Evolutionary conservation across 2,329 filamentous ascomycete species (phyloP), one percentile per base, ranked within the genome.

Genomic region (Lecanosticta acicola): DNA sequence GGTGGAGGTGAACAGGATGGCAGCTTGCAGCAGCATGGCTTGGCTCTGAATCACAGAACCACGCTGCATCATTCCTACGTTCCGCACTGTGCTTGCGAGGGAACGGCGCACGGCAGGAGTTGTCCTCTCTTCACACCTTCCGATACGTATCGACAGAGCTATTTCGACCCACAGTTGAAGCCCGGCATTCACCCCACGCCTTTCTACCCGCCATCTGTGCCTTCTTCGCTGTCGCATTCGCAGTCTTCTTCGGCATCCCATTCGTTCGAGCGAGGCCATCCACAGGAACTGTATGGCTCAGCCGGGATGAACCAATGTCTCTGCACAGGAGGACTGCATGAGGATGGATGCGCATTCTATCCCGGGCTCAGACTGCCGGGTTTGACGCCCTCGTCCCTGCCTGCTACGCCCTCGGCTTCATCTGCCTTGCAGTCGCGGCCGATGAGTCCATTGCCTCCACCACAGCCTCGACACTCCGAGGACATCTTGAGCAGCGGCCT

Each of bases 271-370:
- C 7, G 11, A 5, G 24, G 7, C 7, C 5, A 29, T 11, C 53
- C 37, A 8, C 41, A 14, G 14, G 54, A 57, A 37, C 41, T 57
- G 17, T 43, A 51, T n/a, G 54, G 52, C 18, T 51, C 50, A 19
- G 44, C 50, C 17, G 48, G 45, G 10, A 9, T 20, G 3, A 47
- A 52, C 20, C 33, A 41, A 10, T 55, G 52, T 36, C 41, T 54
- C 19, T 57, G 54, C 32, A 53, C 53, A 16, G 54, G 52, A 16
- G 50, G 45, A 3, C 48, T 57, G n/a, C 52, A 57, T 32, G 46
- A 53, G 16, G 26, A 33, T 16, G 24, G 32, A 13, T 57, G 54
- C 32, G 26, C 48, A 14, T 43, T 36, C 29, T 53, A 51, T 40
- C 48, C 54, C 8, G 54, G 52, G 5, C 45, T 56, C 9, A 43